Base-by-base conservation (phyloP, 2,329 filamentous ascomycete genomes). In the Colletotrichum simmondsii region DNA sequence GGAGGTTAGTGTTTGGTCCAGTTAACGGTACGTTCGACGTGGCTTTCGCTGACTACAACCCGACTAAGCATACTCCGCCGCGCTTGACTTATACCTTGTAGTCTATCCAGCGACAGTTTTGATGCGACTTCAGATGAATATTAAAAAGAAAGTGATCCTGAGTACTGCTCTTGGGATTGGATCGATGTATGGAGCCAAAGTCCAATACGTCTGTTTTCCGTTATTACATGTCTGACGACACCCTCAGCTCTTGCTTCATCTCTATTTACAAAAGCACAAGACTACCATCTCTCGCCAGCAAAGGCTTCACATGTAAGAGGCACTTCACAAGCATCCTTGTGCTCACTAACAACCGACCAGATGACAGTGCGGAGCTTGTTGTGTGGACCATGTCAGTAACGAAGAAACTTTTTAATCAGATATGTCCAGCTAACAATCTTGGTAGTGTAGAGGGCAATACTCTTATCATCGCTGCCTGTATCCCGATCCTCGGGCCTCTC, bases 11-110 rank as follows among this genome's bases (percentile, higher is more conserved):
- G 16, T 19, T 19, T 3, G 8, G 7, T 11, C 7, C 6, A 24
- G 12, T 19, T 28, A 1, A 3, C 28, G 30, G 12, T 35, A 5
- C 4, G 11, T 35, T 22, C 16, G 6, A 35, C 3, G 5, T 12
- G 3, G 19, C 22, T n/a, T 7, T 19, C 19, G 28, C 58, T 46
- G 22, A 49, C 8, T 3, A 3, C 5, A 6, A 4, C 19, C 5
- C 8, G 0, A 3, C 8, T 5, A 3, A 70, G 61, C 61, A 30
- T 70, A 32, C n/a, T 65, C 67, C 4, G 61, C 67, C 2, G 53
- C 60, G 32, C 73, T 78, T 2, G 78, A 80, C 37, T 35, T 80
- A 5, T 78, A 78, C 60, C 70, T 80, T 5, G 77, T 77, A n/a
- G 49, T 77, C 0, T 80, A 78, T 28, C 77, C 78, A 0, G 75